Evolutionary conservation across 225 moss, liverwort and hornwort species (phyloP), one percentile per base, ranked within the genome.

Genomic region (Pseudoscleropodium purum): DNA sequence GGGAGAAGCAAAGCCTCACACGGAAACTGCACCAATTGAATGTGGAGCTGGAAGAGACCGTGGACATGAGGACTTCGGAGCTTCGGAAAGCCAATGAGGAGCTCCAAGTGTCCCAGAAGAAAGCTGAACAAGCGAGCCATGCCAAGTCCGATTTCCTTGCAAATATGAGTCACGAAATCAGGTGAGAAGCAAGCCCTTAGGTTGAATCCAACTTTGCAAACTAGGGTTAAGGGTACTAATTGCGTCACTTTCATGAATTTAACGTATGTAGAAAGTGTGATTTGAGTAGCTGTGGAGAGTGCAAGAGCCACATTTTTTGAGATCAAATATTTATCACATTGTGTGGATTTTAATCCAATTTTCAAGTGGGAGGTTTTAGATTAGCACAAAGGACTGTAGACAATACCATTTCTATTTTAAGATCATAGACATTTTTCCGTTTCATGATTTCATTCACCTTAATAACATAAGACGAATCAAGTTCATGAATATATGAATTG

Each of bases 101-200:
- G 85, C 89, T 98, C 45, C 92, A 96, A 90, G 61, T 97, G 36
- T 95, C 95, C 4, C 97, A 98, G 91, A 86, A 92, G 59, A 95
- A 90, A 63, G 97, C 98, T 6, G 98, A 98, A 87, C 95, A 96
- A 75, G 98, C 98, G 21, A 98, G 94, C 91, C 94, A 91, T 87
- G 97, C 98, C 16, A 98, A 98, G 88, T 96, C 97, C 37, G 98
- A 98, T 81, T 98, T 98, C 86, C 97, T 98, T 19, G 98, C 98
- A 43, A 98, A 97, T 75, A 98, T 98, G 98, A 96, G 96, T 73
- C 98, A 98, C 87, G 98, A 98, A 93, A 98, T 98, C 90, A 98
- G 98, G 98, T 96, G 72, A 90, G 60, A 65, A 79, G 47, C 61
- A 2, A 88, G 25, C 65, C 11, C 19, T 21, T n/a, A 37, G 61